Evolutionary conservation across 768 basidiomycete genomes (phyloP).

Genomic region (Coprinellus micaceus): DNA sequence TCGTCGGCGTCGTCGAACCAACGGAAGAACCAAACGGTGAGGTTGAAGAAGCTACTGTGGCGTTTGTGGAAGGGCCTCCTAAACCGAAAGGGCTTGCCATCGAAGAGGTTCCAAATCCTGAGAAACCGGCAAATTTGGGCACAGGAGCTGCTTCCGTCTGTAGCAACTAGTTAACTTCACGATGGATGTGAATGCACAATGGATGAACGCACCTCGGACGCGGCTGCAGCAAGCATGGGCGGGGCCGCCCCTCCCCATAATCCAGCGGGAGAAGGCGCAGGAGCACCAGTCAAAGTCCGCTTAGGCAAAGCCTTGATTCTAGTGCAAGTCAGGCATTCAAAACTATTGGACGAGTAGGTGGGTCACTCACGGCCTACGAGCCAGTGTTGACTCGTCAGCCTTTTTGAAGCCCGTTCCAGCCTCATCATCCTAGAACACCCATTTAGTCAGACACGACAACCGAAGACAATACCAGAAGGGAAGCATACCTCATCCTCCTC

Average conservation of each 20-base stretch:
- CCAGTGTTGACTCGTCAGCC: constrained; percentile 56
- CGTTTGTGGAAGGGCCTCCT: not conserved
- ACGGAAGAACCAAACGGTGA: constrained; percentile 10
- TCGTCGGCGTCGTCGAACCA: constrained; percentile 14
- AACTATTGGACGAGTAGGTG: not conserved
- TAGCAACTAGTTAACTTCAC: not conserved
- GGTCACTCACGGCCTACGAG: constrained; percentile 52
- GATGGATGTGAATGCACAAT: not conserved
- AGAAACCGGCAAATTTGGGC: constrained; percentile 47
- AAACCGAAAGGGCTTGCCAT: constrained; percentile 22
- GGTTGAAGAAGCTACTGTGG: constrained; percentile 12
- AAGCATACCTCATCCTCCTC: constrained; percentile 38
- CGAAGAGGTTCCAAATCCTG: constrained; percentile 49
- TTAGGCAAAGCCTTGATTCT: constrained; percentile 71
- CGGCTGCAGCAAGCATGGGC: not conserved
- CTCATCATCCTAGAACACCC: constrained; percentile 22
- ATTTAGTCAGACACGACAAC: too few species aligned
- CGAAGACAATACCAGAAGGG: too few species aligned
- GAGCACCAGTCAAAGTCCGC: constrained; percentile 21
- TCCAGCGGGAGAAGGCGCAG: not conserved
- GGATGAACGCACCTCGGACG: constrained; percentile 7
- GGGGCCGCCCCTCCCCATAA: not conserved
- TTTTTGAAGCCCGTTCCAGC: constrained; percentile 45
- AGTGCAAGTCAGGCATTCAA: constrained; percentile 3
- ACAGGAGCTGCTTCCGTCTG: constrained; percentile 28